Conservation (phyloP, 257 asterid genomes). For the Gentiana dahurica region DNA sequence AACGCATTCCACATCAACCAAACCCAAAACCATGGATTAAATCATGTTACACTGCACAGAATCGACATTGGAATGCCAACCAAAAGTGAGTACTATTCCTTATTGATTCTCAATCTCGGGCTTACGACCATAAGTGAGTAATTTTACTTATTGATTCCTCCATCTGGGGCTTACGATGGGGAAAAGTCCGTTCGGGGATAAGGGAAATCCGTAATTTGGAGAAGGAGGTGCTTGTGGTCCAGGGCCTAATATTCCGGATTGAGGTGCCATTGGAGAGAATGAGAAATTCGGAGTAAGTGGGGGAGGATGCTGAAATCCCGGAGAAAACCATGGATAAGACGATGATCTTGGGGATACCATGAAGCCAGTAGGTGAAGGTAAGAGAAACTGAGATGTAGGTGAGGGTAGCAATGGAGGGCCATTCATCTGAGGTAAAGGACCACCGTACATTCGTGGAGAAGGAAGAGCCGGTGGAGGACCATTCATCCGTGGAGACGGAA, state of each 20-base stretch:
- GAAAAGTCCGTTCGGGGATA: slow-evolving; percentile 76
- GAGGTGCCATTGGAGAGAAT: slow-evolving; percentile 43
- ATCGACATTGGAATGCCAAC: slow-evolving; percentile 16
- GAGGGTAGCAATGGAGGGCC: slow-evolving; percentile 69
- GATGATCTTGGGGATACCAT: slow-evolving; percentile 61
- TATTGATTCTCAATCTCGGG: slow-evolving; percentile 83
- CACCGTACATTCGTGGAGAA: slow-evolving; percentile 56
- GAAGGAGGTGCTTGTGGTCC: slow-evolving; percentile 78
- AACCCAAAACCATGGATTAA: slow-evolving; percentile 14
- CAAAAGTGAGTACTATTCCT: slow-evolving; percentile 25
- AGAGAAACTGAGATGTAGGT: slow-evolving; percentile 74
- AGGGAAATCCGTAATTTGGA: slow-evolving; percentile 82
- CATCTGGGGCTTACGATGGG: slow-evolving; percentile 74
- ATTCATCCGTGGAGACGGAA: slow-evolving; percentile 26
- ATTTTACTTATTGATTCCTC: slow-evolving; percentile 55
- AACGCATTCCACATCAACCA: slow-evolving; percentile 17
- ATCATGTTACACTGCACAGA: slow-evolving; percentile 11
- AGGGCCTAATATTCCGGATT: slow-evolving; percentile 69
- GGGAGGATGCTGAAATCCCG: slow-evolving; percentile 61
- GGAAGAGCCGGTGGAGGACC: slow-evolving; percentile 36
- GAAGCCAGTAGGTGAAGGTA: slow-evolving; percentile 79
- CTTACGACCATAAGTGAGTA: slow-evolving; percentile 34
- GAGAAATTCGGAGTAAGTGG: slow-evolving; percentile 73
- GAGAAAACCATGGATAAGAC: slow-evolving; percentile 75
- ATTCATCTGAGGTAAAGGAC: slow-evolving; percentile 46